Evolutionary conservation across 1,284 basidiomycete species (phyloP).

Genomic region (Microbotryum silenes-acaulis): DNA sequence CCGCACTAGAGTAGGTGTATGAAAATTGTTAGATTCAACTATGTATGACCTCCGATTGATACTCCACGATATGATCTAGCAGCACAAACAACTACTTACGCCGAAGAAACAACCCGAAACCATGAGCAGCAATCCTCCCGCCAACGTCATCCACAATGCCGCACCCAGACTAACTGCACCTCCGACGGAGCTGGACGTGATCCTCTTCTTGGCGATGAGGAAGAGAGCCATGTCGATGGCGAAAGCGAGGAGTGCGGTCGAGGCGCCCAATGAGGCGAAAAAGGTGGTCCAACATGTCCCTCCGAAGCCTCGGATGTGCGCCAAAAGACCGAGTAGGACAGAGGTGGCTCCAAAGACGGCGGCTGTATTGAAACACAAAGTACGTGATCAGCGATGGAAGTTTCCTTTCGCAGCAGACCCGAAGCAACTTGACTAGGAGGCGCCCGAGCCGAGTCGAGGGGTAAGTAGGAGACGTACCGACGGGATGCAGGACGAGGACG

Average conservation of each 20-base stretch:
- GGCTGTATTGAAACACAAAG: neutral
- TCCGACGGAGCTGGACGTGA: conserved; percentile 21
- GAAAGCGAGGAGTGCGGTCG: conserved; percentile 32
- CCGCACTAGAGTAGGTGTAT: conserved; percentile 13
- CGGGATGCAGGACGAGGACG: conserved; percentile 34
- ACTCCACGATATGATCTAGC: neutral
- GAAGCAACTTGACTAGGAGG: neutral
- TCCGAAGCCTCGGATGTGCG: conserved; percentile 25
- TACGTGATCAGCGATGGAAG: too few relatives aligned
- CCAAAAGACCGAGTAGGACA: conserved; percentile 27
- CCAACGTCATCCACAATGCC: conserved; percentile 35
- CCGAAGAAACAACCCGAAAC: conserved; percentile 35
- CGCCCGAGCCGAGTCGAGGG: neutral
- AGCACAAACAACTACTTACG: conserved; percentile 1
- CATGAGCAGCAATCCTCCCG: conserved; percentile 25
- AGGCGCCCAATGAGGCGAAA: conserved; percentile 32
- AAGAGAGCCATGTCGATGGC: conserved; percentile 35
- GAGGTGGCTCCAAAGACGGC: conserved; percentile 29
- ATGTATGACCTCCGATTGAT: too few relatives aligned
- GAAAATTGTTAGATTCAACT: neutral
- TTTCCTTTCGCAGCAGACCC: too few relatives aligned
- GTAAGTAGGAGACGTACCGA: conserved; percentile 11
- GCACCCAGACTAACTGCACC: conserved; percentile 28
- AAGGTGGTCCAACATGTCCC: conserved; percentile 32
- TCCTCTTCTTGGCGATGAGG: conserved; percentile 32